These are phyloP conservation scores for Klebsormidium nitens DNA, from an alignment of 139 green algal genomes.

Conservation along the genomic window DNA sequence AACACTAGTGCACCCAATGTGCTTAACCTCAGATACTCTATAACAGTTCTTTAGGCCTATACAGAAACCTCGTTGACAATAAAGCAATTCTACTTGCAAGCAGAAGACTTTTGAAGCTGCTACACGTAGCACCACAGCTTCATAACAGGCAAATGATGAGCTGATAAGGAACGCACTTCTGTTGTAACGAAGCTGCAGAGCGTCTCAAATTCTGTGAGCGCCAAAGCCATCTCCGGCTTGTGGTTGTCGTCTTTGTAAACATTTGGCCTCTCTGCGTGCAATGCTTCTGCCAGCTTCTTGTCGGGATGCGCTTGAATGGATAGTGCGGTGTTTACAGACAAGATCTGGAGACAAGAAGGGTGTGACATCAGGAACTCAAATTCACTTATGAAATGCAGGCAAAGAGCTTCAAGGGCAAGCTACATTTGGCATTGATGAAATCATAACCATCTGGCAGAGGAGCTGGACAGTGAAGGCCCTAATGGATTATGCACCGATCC, in stretches of 20 bases:
- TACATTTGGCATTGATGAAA: neutral
- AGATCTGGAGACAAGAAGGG: conserved; percentile 41
- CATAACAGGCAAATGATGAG: no score
- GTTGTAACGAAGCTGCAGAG: conserved; percentile 81
- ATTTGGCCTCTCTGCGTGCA: conserved; percentile 73
- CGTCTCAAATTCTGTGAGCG: conserved; percentile 81
- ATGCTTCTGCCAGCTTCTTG: conserved; percentile 81
- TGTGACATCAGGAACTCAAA: neutral
- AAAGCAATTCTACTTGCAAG: no score
- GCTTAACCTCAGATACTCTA: no score
- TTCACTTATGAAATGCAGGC: neutral
- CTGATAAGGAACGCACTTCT: no score
- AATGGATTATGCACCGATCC: no score
- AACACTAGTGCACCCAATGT: no score
- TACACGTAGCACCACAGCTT: no score
- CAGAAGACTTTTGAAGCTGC: no score
- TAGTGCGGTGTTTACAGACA: conserved; percentile 88
- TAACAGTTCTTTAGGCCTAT: no score
- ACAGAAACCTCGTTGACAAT: no score
- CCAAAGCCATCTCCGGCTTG: conserved; percentile 98
- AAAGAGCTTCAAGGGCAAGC: conserved; percentile 2
- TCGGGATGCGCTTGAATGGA: conserved; percentile 98
- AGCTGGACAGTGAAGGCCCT: no score
- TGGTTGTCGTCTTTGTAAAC: conserved; percentile 96
- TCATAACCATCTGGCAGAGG: no score